phyloP scores from a whole-genome alignment of 495 filamentous ascomycete species.

The Poronia punctata region DNA sequence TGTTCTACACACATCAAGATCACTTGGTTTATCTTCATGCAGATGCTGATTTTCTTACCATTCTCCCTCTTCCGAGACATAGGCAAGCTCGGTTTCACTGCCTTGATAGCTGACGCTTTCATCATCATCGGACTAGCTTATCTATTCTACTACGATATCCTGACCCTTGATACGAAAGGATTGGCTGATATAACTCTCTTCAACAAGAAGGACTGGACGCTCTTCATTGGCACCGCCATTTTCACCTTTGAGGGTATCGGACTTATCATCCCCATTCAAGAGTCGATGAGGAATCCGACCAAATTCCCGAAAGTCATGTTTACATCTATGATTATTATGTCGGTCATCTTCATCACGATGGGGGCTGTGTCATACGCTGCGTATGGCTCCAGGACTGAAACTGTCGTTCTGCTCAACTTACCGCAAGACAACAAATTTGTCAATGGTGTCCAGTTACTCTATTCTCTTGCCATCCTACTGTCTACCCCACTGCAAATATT shows the following conservation, averaged over 20 bases:
- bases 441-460: constrained; percentile 91
- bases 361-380: constrained; percentile 93
- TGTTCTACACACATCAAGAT: constrained; percentile 77
- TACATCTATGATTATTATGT: constrained; percentile 89
- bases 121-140: constrained; percentile 89
- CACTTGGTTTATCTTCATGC: constrained; percentile 82
- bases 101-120: constrained; percentile 86
- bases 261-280: constrained; percentile 97
- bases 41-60: constrained; percentile 88
- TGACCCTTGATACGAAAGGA: constrained; percentile 72
- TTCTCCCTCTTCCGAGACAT: constrained; percentile 92
- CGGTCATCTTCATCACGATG: constrained; percentile 80
- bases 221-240: constrained; percentile 97
- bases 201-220: constrained; percentile 83
- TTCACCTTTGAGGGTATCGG: constrained; percentile 98
- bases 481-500: constrained; percentile 94
- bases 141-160: constrained; percentile 90
- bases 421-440: constrained; percentile 95
- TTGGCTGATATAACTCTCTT: constrained; percentile 78
- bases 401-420: constrained; percentile 90
- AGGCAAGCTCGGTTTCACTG: constrained; percentile 85
- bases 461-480: constrained; percentile 87
- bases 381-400: constrained; percentile 89
- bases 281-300: constrained; percentile 82
- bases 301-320: constrained; percentile 85